Percentiles rank a stretch among this genome's conserved stretches.
phyloP scores from a whole-genome alignment of 2,329 filamentous ascomycete genomes.

The Phialocephala sp. region DNA sequence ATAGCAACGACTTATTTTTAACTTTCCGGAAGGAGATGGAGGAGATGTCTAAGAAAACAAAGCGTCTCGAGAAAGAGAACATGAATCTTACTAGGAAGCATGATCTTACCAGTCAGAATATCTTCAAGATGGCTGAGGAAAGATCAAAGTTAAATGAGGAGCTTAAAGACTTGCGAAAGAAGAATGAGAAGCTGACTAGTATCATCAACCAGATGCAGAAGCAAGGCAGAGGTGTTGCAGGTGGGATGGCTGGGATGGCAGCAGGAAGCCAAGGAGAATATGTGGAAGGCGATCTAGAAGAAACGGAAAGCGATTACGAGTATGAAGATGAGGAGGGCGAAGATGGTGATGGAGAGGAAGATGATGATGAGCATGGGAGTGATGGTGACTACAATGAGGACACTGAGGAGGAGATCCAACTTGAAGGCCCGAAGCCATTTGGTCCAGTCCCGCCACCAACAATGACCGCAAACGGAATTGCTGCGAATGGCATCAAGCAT shows the following conservation, averaged over 20 bases:
- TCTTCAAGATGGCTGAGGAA: constrained; percentile 96
- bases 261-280: constrained; percentile 63
- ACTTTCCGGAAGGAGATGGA: constrained; percentile 99
- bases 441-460: constrained; percentile 43
- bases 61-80: constrained; percentile 95
- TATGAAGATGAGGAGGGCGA: constrained; percentile 67
- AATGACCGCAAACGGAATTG: constrained; percentile 36
- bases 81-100: constrained; percentile 89
- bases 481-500: constrained; percentile 41
- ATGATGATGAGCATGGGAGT: constrained; percentile 47
- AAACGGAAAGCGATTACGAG: constrained; percentile 68
- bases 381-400: constrained; percentile 54
- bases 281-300: constrained; percentile 58
- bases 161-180: constrained; percentile 75
- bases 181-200: constrained; percentile 88
- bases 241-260: constrained; percentile 65
- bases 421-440: constrained; percentile 40
- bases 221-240: constrained; percentile 79
- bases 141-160: constrained; percentile 77
- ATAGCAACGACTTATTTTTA: constrained; percentile 95
- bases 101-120: constrained; percentile 91
- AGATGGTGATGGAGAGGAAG: constrained; percentile 64
- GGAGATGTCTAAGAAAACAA: constrained; percentile 99
- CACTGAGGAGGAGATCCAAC: constrained; percentile 44
- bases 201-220: constrained; percentile 97